Evolutionary conservation across 192 early-diverging fungal species (phyloP).

Genomic region (Linnemannia elongata): DNA sequence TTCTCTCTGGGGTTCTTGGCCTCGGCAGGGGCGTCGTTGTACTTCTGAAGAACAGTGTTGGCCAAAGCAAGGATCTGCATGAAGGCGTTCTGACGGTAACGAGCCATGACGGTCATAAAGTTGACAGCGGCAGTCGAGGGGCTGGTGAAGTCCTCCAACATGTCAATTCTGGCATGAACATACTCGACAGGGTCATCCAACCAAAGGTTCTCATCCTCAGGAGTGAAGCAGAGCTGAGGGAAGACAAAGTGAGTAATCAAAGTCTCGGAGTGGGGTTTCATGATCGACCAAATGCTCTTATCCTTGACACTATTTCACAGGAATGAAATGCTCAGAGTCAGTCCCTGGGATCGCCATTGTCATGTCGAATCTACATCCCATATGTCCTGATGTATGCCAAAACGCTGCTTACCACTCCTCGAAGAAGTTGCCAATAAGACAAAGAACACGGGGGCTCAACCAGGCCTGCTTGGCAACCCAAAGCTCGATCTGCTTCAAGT

Average conservation of each 20-base stretch:
- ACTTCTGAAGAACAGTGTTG: slow-evolving; percentile 79
- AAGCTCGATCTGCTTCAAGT: slow-evolving; percentile 85
- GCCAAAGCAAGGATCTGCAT: slow-evolving; percentile 84
- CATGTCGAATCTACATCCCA: no score
- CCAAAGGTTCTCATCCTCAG: slow-evolving; percentile 91
- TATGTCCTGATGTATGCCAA: not conserved
- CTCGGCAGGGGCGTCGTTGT: slow-evolving; percentile 76
- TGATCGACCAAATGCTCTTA: slow-evolving; percentile 90
- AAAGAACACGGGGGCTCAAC: slow-evolving; percentile 80
- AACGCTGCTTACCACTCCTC: slow-evolving; percentile 70
- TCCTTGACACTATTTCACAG: slow-evolving; percentile 77
- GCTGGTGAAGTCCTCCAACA: slow-evolving; percentile 88
- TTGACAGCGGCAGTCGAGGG: slow-evolving; percentile 80
- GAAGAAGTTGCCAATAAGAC: slow-evolving; percentile 81
- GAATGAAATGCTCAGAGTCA: not conserved
- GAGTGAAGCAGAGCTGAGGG: slow-evolving; percentile 92
- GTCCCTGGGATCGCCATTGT: not conserved
- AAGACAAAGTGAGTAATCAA: slow-evolving; percentile 91
- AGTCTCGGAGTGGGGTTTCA: slow-evolving; percentile 86
- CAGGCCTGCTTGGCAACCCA: slow-evolving; percentile 78
- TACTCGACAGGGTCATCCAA: slow-evolving; percentile 94
- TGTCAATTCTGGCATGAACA: slow-evolving; percentile 80
- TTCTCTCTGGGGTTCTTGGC: slow-evolving; percentile 82
- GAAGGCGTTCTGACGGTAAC: slow-evolving; percentile 87
- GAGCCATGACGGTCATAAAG: slow-evolving; percentile 84